These are phyloP conservation scores for Calonectria montana DNA, from an alignment of 2,329 filamentous ascomycete species.

Conservation along the genomic window DNA sequence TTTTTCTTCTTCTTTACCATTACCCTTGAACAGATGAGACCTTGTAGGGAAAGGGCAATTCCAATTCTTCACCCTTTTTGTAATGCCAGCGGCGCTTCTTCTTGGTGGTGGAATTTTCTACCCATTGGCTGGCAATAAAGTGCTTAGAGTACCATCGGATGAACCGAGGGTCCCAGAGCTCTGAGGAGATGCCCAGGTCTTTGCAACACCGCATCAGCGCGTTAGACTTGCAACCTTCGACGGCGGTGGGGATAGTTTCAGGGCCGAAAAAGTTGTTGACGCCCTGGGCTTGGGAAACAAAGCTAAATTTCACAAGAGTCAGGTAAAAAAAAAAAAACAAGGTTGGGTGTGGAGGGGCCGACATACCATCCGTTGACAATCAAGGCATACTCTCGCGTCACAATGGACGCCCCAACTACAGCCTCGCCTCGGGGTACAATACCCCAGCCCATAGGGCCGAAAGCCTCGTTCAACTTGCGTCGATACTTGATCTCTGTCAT, in stretches of 20 bases:
- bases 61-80: constrained; percentile 74
- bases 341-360: neutral
- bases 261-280: constrained; percentile 94
- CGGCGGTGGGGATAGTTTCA: constrained; percentile 91
- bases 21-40: constrained; percentile 4
- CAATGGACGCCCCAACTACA: constrained; percentile 82
- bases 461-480: constrained; percentile 87
- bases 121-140: constrained; percentile 85
- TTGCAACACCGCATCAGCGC: constrained; percentile 99
- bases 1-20: neutral
- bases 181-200: constrained; percentile 92
- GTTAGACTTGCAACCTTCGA: constrained; percentile 97
- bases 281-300: constrained; percentile 91
- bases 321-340: neutral
- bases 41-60: constrained; percentile 75
- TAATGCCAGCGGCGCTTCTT: constrained; percentile 90
- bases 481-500: constrained; percentile 98
- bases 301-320: constrained; percentile 60
- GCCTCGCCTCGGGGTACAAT: constrained; percentile 88
- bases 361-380: constrained; percentile 86
- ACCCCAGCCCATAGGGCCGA: constrained; percentile 96
- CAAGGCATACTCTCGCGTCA: constrained; percentile 93
- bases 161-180: constrained; percentile 96
- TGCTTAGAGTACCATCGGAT: constrained; percentile 84
- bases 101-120: constrained; percentile 88